phyloP scores from a whole-genome alignment of 2,329 filamentous ascomycete genomes.

The Botrytis cinerea region DNA sequence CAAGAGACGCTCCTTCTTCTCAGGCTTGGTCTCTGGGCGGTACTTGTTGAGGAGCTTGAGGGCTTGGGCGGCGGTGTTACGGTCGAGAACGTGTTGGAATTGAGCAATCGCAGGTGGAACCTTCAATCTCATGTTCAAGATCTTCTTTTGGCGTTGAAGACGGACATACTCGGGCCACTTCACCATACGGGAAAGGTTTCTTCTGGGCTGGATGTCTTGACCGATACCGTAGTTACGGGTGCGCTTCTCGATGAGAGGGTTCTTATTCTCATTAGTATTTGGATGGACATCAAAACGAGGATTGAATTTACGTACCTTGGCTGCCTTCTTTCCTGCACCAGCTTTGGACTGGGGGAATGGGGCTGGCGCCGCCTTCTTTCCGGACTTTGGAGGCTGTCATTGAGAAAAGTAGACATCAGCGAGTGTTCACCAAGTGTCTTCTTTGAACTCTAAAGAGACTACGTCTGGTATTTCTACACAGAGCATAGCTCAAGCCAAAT shows the following conservation, averaged over 20 bases:
- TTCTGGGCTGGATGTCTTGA: conserved; percentile 95
- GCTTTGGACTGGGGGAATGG: conserved; percentile 96
- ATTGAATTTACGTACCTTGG: conserved; percentile 73
- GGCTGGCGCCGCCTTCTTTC: conserved; percentile 97
- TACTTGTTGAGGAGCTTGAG: conserved; percentile 99
- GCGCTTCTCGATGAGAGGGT: conserved; percentile 99
- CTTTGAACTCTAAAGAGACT: conserved; percentile 90
- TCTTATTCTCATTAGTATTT: conserved; percentile 56
- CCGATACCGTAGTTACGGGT: conserved; percentile 97
- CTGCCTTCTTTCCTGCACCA: conserved; percentile 81
- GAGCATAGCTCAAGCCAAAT: conserved; percentile 65
- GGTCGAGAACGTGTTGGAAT: conserved; percentile 96
- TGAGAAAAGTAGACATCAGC: conserved; percentile 99
- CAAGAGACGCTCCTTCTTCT: conserved; percentile 99
- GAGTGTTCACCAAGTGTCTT: conserved; percentile 77
- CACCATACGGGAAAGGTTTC: conserved; percentile 97
- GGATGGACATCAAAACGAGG: conserved; percentile 16
- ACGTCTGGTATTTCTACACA: conserved; percentile 42
- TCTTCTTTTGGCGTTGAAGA: conserved; percentile 83
- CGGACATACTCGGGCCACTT: conserved; percentile 99
- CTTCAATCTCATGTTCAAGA: conserved; percentile 98
- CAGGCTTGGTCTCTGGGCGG: conserved; percentile 96
- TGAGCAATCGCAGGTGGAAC: conserved; percentile 95
- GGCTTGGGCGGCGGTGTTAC: conserved; percentile 92
- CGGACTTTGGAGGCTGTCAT: conserved; percentile 98